Evolutionary conservation across 371 early-diverging fungal species (phyloP).

Genomic region (Mucor velutinosus): DNA sequence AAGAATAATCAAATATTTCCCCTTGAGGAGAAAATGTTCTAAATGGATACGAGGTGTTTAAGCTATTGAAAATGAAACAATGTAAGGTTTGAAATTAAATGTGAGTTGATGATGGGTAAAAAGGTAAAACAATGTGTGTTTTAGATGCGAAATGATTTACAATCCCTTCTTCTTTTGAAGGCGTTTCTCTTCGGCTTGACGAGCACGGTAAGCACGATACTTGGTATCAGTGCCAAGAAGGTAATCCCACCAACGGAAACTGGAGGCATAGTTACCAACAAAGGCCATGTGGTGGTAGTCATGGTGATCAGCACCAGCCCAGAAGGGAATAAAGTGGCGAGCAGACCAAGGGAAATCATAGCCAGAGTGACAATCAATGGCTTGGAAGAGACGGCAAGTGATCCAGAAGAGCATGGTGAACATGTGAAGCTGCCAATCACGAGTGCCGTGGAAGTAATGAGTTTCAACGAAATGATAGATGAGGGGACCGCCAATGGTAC

Average conservation of each 20-base stretch:
- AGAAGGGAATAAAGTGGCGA: conserved; percentile 78
- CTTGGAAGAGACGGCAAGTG: conserved; percentile 76
- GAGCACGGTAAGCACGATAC: conserved; percentile 68
- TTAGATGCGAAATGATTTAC: not conserved
- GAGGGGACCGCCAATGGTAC: conserved; percentile 77
- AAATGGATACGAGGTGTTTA: not conserved
- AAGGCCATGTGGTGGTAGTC: conserved; percentile 87
- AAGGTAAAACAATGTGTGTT: not conserved
- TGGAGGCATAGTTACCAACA: conserved; percentile 79
- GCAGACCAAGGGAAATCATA: conserved; percentile 95
- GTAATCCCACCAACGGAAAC: conserved; percentile 87
- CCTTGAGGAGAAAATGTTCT: not conserved
- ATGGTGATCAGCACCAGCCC: conserved; percentile 86
- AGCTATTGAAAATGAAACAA: conserved; percentile 18
- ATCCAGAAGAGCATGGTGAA: conserved; percentile 85
- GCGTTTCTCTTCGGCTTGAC: conserved; percentile 36
- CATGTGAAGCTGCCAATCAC: conserved; percentile 73
- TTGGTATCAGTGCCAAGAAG: conserved; percentile 81
- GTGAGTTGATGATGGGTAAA: not conserved
- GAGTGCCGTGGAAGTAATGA: conserved; percentile 7
- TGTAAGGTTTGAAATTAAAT: not conserved
- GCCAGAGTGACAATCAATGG: conserved; percentile 94
- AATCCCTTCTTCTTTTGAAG: conserved; percentile 5
- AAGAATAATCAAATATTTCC: not conserved
- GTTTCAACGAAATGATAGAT: conserved; percentile 35